Conservation (phyloP, 2,329 filamentous ascomycete genomes). For the Cylindrodendrum hubeiense region DNA sequence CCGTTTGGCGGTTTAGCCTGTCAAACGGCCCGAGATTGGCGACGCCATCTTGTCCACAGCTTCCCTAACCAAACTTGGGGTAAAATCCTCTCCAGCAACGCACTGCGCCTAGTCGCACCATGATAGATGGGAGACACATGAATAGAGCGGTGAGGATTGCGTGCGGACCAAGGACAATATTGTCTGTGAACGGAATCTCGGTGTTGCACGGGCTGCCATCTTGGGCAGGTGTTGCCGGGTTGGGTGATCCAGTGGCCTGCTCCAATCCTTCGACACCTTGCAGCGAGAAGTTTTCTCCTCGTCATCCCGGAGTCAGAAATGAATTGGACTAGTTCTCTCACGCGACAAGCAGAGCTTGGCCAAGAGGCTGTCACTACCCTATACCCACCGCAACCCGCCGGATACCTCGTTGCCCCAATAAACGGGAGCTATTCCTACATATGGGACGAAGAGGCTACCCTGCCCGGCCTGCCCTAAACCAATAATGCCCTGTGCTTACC, state of each 20-base stretch:
- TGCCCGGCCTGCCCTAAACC: neutral
- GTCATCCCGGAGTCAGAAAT: neutral
- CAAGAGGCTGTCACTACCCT: neutral
- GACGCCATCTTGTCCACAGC: slow-evolving; percentile 5
- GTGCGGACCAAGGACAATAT: slow-evolving; percentile 1
- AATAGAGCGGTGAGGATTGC: slow-evolving; percentile 4
- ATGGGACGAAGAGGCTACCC: slow-evolving; percentile 1
- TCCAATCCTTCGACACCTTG: neutral
- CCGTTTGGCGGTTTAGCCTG: slow-evolving; percentile 11
- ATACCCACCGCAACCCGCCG: neutral
- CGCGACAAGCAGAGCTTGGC: slow-evolving; percentile 1
- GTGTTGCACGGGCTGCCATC: slow-evolving; percentile 13
- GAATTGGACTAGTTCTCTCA: neutral
- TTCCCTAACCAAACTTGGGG: neutral
- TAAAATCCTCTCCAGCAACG: neutral
- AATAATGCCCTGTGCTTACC: slow-evolving; percentile 20
- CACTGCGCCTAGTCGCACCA: neutral
- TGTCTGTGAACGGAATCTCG: neutral
- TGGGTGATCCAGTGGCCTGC: neutral
- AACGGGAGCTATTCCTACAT: slow-evolving; percentile 1
- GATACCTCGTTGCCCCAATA: neutral
- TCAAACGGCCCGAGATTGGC: slow-evolving; percentile 22
- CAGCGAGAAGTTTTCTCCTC: neutral
- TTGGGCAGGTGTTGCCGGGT: slow-evolving; percentile 19
- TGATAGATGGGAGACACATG: slow-evolving; percentile 1